Evolutionary conservation across 148 eudicot genomes (phyloP), one percentile per base, ranked within the genome.

Genomic region (Drosera capensis): DNA sequence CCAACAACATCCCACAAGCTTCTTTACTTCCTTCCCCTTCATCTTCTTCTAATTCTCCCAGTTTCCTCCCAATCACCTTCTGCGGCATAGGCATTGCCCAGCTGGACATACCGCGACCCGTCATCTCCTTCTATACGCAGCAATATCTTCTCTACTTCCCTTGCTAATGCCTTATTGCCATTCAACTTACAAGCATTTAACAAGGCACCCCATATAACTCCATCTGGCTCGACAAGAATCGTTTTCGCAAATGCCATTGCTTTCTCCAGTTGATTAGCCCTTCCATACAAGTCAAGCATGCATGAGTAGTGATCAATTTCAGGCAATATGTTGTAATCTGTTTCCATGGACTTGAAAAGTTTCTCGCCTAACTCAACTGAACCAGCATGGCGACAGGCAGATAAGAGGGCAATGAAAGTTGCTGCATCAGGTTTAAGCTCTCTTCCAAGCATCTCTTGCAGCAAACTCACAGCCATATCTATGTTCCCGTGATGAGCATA

Each of bases 1-100:
- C 97, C 97, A 83, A 64, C 96, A 83, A 49, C 92, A 80, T 44
- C 96, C 96, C 37, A 79, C 78, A 60, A 48, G 31, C 67, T 84
- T 88, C 65, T 66, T 83, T 19, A 56, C 86, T 48, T 78, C 94
- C 40, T 52, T 75, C 26, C 75, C 87, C 65, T 62, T 88, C 94
- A 88, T 88, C 75, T 58, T 73, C 81, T 74, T 80, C 68, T 66
- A 51, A 84, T 64, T 63, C 86, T 80, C 48, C 88, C 79, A 75
- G 74, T 86, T 46, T 88, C 94, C 23, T 60, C 67, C 97, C 97
- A 83, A 23, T 71, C 61, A 39, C 82, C 92, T 23, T 78, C 77
- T 7, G 77, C 63, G 18, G 97, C 97, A 31, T 88, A 88, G 7
- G 60, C 53, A 53, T 82, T 80, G 11, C 94, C 97, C 69, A 88